These are phyloP conservation scores for Hymenoscyphus repandus DNA, from an alignment of 2,329 filamentous ascomycete genomes.

Conservation along the genomic window DNA sequence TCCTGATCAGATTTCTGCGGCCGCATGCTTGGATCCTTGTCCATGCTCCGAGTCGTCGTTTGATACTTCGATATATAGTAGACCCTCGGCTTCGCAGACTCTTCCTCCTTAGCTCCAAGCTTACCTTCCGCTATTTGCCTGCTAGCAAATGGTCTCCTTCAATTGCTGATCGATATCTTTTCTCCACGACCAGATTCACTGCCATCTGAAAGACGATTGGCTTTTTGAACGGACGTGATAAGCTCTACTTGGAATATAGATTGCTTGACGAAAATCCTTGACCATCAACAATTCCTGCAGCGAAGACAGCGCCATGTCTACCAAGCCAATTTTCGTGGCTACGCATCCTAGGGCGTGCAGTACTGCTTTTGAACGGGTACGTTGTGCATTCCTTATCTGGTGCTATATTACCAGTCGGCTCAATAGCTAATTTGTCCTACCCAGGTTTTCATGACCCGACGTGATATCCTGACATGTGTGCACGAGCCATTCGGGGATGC, in stretches of 20 bases:
- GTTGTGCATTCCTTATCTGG: neutral
- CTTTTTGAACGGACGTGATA: constrained; percentile 10
- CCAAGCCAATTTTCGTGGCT: constrained; percentile 81
- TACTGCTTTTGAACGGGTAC: constrained; percentile 91
- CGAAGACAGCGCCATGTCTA: constrained; percentile 52
- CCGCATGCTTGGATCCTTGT: too few relatives aligned
- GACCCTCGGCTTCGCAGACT: neutral
- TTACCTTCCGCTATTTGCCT: neutral
- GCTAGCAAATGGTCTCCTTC: neutral
- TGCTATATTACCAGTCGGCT: constrained; percentile 1
- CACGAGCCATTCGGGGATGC: constrained; percentile 97
- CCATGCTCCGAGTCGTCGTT: too few relatives aligned
- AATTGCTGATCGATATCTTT: neutral
- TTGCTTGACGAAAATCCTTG: constrained; percentile 10
- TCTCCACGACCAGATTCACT: constrained; percentile 3
- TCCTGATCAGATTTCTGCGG: too few relatives aligned
- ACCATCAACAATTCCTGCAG: neutral
- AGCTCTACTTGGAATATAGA: constrained; percentile 28
- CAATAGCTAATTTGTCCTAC: constrained; percentile 12
- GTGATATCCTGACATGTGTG: constrained; percentile 72
- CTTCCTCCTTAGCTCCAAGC: neutral
- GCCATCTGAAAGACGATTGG: constrained; percentile 19
- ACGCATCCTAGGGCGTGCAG: constrained; percentile 95
- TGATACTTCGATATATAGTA: too few relatives aligned
- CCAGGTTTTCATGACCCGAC: constrained; percentile 94